Base-by-base conservation (phyloP, 2,329 filamentous ascomycete species). In the Claviceps africana region DNA sequence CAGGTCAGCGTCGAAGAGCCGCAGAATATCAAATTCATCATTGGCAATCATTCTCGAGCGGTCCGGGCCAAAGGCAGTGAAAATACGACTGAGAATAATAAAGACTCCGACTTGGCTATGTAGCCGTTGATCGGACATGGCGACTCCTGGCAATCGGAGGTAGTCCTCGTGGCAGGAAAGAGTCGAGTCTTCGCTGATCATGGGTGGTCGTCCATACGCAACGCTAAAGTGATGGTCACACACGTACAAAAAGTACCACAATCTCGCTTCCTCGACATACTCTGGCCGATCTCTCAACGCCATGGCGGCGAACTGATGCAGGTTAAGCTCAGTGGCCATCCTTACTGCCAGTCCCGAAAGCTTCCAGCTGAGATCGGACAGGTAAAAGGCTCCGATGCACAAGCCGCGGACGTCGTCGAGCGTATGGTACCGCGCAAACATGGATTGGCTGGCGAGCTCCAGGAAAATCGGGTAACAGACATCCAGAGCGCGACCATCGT, bases 151-250 rank as follows among this genome's bases (percentile, higher is more conserved):
- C 0, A 71, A 67, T 31, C 72, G 67, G 28, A 82, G 64, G 52
- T 81, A 77, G 1, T 69, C 65, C 55, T 81, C 75, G 59, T 78
- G 75, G 22, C 77, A 73, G n/a, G 72, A 71, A 39, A 83, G 78
- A 0, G 74, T 73, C 17, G 70, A 66, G 54, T 79, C 72, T 55
- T 82, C 79, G 48, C 75, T 72, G 21, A 81, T 79, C 10, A 82
- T 75, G 0, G 79, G 77, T 4, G 79, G 78, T 17, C 80, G 68
- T 1, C 64, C 64, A 50, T 83, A 83, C 0, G 81, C 73, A 49
- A 84, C 82, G 50, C 77, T 81, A 30, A 83, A 77, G 61, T 84
- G 81, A 55, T 82, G 80, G 58, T 84, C 81, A 58, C 79, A 83
- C 1, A 82, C 78, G 58, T 83, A 84, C 0, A 82, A 64, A 35